Percentiles rank a stretch among this genome's conserved stretches.
Conservation (phyloP, 768 basidiomycete species). For the Phaffia australis region DNA sequence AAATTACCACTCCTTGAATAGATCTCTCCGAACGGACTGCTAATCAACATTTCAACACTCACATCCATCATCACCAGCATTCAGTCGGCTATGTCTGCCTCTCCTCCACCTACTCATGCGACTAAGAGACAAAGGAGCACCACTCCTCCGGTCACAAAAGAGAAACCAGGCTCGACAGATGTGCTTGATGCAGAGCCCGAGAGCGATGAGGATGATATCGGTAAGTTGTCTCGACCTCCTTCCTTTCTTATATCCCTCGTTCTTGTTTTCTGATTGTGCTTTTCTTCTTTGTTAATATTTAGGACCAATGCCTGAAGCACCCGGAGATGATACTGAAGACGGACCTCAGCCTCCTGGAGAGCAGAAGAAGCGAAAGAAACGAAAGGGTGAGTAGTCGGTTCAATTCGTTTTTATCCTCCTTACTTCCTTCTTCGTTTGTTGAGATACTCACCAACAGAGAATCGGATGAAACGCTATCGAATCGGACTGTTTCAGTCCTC, state of each 20-base stretch:
- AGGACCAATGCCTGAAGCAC: conserved; percentile 17
- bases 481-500: conserved; percentile 50
- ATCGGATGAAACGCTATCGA: not conserved
- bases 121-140: conserved; percentile 3
- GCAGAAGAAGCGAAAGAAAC: conserved; percentile 18
- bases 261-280: not conserved
- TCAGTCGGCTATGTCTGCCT: conserved; percentile 10
- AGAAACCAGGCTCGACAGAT: not conserved
- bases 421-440: not conserved
- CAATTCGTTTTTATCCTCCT: not conserved
- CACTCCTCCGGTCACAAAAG: not conserved
- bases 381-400: conserved; percentile 4
- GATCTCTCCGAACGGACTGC: no score
- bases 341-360: conserved; percentile 9
- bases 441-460: not conserved
- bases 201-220: conserved; percentile 17
- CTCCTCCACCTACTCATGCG: not conserved
- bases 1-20: no score
- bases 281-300: not conserved
- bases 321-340: conserved; percentile 14
- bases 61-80: not conserved
- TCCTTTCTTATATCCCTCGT: not conserved
- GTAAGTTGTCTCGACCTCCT: not conserved
- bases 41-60: no score
- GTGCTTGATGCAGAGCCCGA: not conserved